Evolutionary conservation across 371 early-diverging fungal genomes (phyloP).

Genomic region (Quaeritorhiza haematococci): DNA sequence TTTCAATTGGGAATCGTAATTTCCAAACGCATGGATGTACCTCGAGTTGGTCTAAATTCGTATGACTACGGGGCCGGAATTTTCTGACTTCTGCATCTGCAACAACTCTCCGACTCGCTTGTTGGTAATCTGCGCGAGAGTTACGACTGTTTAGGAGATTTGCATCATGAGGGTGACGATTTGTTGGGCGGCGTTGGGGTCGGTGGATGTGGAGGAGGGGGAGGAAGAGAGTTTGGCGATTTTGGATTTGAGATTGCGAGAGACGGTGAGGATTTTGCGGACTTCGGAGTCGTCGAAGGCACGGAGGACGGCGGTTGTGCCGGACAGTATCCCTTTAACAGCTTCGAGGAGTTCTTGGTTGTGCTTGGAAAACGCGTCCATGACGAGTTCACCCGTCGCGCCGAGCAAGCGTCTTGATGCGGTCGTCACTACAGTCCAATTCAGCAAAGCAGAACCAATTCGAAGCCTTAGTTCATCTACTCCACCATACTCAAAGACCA

Average conservation of each 20-base stretch:
- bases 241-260: too few relatives aligned
- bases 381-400: conserved; percentile 23
- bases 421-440: conserved; percentile 22
- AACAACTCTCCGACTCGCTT: conserved; percentile 36
- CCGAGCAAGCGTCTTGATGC: conserved; percentile 30
- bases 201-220: not conserved
- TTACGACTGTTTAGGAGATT: conserved; percentile 25
- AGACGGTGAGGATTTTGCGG: conserved; percentile 25
- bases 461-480: too few relatives aligned
- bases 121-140: conserved; percentile 30
- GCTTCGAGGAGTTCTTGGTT: conserved; percentile 36
- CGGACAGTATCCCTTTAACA: conserved; percentile 44
- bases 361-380: conserved; percentile 27
- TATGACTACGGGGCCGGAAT: too few relatives aligned
- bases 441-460: too few relatives aligned
- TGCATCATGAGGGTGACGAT: conserved; percentile 16
- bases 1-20: too few relatives aligned
- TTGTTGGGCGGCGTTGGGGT: too few relatives aligned
- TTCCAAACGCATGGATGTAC: too few relatives aligned
- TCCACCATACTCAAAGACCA: not conserved
- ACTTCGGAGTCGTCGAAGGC: conserved; percentile 44
- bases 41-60: too few relatives aligned
- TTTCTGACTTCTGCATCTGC: too few relatives aligned
- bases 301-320: conserved; percentile 34
- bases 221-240: not conserved